Base-by-base conservation (phyloP, 192 early-diverging fungal species). In the Blastocladiella britannica region DNA sequence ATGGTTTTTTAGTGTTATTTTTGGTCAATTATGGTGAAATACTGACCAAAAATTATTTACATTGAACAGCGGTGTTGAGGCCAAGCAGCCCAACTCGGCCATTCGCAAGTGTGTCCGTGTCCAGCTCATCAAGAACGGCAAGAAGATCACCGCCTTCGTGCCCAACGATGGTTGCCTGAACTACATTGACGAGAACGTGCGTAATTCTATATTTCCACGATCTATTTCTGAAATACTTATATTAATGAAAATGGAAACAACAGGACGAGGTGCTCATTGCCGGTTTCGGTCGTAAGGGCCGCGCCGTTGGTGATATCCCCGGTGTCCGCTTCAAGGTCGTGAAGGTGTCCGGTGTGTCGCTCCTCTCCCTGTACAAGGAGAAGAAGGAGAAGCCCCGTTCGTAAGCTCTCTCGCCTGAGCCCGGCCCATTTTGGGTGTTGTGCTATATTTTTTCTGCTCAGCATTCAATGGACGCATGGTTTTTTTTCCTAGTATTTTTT, bases 51-150 rank as follows among this genome's bases (percentile, higher is more conserved):
- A 23, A 1, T 62, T 24, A 67, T 8, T 53, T 57, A 43, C 6
- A n/a, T 62, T 53, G 8, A 43, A 60, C 63, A 87, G 84, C 75
- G 95, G 93, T 87, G 89, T 99, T 69, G 95, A 99, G 82, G 91
- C 95, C 73, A 99, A 99, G 78, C 95, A 99, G 76, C 95, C 95
- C 72, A 99, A 99, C 88, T 99, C 95, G 79, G 95, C 95, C 63
- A 99, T 99, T 85, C 90, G 95, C 78, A 99, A 99, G 82, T 96
- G 93, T 80, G 91, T 99, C 64, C 91, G 95, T 89, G 93, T 92
- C 64, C 95, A 99, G 81, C 82, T 99, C 64, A 95, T 99, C 84
- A 99, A 99, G 86, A 99, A 99, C 85, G 90, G 88, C 71, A 99
- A 99, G 88, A 99, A 95, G 85, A 85, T 99, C 71, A 94, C 95